These are phyloP conservation scores for Phytophthora melonis DNA, from an alignment of 352 stramenopile genomes.

Conservation along the genomic window DNA sequence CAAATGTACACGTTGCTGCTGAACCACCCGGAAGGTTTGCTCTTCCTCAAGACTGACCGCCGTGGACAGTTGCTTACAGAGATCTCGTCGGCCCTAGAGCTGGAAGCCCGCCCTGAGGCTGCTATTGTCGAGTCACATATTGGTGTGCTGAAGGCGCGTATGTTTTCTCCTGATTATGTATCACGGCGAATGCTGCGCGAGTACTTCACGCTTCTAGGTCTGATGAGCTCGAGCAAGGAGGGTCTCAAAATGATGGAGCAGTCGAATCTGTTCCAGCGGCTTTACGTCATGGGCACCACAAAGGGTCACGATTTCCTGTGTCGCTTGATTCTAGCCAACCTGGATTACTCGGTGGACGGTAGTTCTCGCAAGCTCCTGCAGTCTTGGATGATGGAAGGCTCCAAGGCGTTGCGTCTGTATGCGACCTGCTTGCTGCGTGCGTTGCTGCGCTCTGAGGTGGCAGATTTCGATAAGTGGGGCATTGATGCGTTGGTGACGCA, in stretches of 20 bases:
- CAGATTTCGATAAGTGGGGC: constrained; percentile 90
- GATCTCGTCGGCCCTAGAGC: constrained; percentile 84
- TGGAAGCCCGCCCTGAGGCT: constrained; percentile 86
- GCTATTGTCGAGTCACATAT: constrained; percentile 92
- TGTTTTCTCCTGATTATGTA: constrained; percentile 91
- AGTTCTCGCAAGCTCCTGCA: constrained; percentile 88
- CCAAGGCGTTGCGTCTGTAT: constrained; percentile 85
- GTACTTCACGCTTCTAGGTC: constrained; percentile 88
- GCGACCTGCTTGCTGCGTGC: constrained; percentile 86
- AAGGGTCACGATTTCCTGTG: constrained; percentile 92
- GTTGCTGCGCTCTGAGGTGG: constrained; percentile 85
- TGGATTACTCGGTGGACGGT: constrained; percentile 90
- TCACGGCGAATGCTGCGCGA: constrained; percentile 89
- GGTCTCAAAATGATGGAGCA: constrained; percentile 93
- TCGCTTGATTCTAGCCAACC: constrained; percentile 86
- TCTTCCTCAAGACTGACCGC: constrained; percentile 90
- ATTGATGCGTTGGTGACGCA: constrained; percentile 89
- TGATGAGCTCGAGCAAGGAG: constrained; percentile 92
- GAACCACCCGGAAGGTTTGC: constrained; percentile 86
- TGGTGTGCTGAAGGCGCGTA: constrained; percentile 84
- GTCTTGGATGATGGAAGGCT: constrained; percentile 90
- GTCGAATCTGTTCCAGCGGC: constrained; percentile 88
- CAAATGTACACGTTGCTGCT: constrained; percentile 91
- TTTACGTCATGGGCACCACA: constrained; percentile 89
- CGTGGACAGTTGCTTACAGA: constrained; percentile 86